Evolutionary conservation across 768 basidiomycete species (phyloP), one percentile per base, ranked within the genome.

Genomic region (Ramaria sp.): DNA sequence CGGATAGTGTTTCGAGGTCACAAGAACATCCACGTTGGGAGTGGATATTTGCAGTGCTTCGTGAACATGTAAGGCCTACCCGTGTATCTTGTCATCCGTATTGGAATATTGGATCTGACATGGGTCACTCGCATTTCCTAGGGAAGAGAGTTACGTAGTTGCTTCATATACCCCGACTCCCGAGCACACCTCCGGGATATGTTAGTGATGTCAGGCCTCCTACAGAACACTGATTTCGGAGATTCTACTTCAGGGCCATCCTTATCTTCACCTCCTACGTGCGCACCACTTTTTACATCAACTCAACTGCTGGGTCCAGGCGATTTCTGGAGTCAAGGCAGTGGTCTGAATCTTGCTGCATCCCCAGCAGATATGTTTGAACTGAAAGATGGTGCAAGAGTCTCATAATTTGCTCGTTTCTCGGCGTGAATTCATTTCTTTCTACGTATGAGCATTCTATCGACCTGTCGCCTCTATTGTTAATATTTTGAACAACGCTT

Each of bases 141-240:
- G 88, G 78, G 77, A 38, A 70, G 73, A 27, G 68, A 76, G 2
- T 69, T 91, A 45, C 67, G 89, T 41, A 73, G 69, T 13, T 69
- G 75, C 1, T 88, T 89, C 63, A 69, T 88, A 42, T 91, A 78
- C 63, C 88, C 89, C 1, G 85, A 88, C 57, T 88, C 89, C 12
- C 79, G 88, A 4, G 81, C 78, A 2, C 74, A 78, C 54, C 82
- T 90, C 54, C 61, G 86, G n/a, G 69, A 75, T 51, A 70, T 88
- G 20, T 62, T 89, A 9, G 70, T 67, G 19, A 69, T 66, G 7
- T 78, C 75, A 1, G 78, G 76, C 4, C 61, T 57, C 48, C 6
- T 84, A 3, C 63, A 77, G 17, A 47, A 58, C 39, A 46, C 12
- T 38, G 6, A 7, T 22, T 7, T 37, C 3, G 51, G 51, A n/a